Conservation (phyloP, 192 early-diverging fungal genomes). For the Umbelopsis vinacea region DNA sequence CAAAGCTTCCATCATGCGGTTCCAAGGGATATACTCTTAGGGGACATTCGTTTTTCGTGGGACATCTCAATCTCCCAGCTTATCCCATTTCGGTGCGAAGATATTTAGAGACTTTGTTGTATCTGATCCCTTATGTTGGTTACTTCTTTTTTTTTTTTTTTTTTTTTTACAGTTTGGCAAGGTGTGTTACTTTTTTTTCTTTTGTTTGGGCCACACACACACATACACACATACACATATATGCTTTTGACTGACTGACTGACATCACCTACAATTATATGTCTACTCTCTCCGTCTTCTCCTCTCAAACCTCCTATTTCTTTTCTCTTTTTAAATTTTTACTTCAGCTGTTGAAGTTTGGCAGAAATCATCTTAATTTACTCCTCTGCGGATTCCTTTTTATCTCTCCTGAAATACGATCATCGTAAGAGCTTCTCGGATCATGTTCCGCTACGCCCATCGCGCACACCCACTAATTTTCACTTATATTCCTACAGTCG, state of each 20-base stretch:
- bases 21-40: slow-evolving; percentile 2
- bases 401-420: slow-evolving; percentile 16
- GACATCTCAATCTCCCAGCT: background rate
- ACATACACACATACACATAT: too few species aligned
- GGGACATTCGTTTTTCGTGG: slow-evolving; percentile 11
- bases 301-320: slow-evolving; percentile 13
- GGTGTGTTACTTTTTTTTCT: too few species aligned
- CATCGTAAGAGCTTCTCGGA: slow-evolving; percentile 9
- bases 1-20: slow-evolving; percentile 19
- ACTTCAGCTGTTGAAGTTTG: background rate
- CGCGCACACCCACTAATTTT: background rate
- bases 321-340: slow-evolving; percentile 11
- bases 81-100: background rate
- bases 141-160: background rate
- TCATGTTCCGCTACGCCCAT: background rate
- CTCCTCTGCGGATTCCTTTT: background rate
- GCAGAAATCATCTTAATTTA: background rate
- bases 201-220: too few species aligned
- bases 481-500: background rate
- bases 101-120: slow-evolving; percentile 7
- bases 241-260: too few species aligned
- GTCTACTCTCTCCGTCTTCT: background rate
- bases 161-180: slow-evolving; percentile 7
- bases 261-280: too few species aligned
- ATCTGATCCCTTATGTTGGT: background rate